Evolutionary conservation across 2,329 filamentous ascomycete species (phyloP).

Genomic region (Paecilomyces dactylethromorphus): DNA sequence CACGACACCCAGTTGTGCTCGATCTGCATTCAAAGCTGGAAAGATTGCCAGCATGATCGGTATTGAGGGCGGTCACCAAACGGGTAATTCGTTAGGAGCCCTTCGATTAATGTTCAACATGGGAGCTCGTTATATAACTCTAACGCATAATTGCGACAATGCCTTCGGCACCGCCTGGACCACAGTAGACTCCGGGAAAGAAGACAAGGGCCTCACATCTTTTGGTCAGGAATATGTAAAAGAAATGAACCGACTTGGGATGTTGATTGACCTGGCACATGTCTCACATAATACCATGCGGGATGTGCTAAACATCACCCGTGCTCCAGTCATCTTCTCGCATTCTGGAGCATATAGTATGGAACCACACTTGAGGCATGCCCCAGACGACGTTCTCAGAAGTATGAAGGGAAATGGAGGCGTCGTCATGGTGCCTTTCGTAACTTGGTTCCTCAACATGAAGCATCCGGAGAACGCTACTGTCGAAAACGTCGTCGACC

Average conservation of each 20-base stretch:
- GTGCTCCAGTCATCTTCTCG: constrained; percentile 18
- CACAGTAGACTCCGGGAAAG: constrained; percentile 10
- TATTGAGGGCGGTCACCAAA: constrained; percentile 10
- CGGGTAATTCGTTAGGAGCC: constrained; percentile 11
- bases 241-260: constrained; percentile 22
- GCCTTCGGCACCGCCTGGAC: constrained; percentile 17
- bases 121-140: constrained; percentile 14
- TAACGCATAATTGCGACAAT: constrained; percentile 22
- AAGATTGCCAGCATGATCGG: constrained; percentile 13
- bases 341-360: constrained; percentile 11
- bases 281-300: constrained; percentile 18
- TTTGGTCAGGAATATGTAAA: constrained; percentile 15
- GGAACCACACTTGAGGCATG: constrained; percentile 10
- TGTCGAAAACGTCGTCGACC: constrained; percentile 27
- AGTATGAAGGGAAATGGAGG: constrained; percentile 12
- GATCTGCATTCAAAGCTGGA: constrained; percentile 10
- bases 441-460: constrained; percentile 10
- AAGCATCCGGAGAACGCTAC: constrained; percentile 18
- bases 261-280: constrained; percentile 22
- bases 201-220: constrained; percentile 14
- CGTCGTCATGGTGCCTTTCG: constrained; percentile 19
- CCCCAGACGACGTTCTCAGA: constrained; percentile 14
- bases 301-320: constrained; percentile 13
- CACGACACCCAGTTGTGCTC: constrained; percentile 7
- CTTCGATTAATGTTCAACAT: constrained; percentile 15